These are phyloP conservation scores for Leccinum solheimii DNA, from an alignment of 1,284 basidiomycete genomes.

Conservation along the genomic window DNA sequence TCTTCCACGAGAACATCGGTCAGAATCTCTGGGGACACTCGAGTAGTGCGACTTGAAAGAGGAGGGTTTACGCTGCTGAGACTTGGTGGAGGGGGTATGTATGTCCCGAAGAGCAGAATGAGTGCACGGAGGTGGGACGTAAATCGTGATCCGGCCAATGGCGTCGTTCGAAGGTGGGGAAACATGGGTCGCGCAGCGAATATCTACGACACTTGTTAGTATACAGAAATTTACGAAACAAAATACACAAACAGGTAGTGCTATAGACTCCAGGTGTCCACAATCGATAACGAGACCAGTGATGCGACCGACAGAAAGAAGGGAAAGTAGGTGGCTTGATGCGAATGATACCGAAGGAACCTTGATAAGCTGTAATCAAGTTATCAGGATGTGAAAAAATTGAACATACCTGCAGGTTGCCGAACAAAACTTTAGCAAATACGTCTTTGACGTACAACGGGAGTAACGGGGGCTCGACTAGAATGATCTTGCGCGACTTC, in stretches of 20 bases:
- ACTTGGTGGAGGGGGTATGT: slow-evolving; percentile 73
- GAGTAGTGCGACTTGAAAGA: slow-evolving; percentile 58
- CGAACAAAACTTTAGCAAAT: slow-evolving; percentile 85
- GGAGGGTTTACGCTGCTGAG: slow-evolving; percentile 65
- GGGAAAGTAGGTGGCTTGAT: slow-evolving; percentile 79
- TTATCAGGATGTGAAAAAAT: neutral
- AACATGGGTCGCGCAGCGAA: slow-evolving; percentile 86
- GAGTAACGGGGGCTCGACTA: slow-evolving; percentile 88
- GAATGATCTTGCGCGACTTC: slow-evolving; percentile 88
- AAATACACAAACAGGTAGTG: slow-evolving; percentile 70
- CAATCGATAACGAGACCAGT: slow-evolving; percentile 92
- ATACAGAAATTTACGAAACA: neutral
- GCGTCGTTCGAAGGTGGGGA: slow-evolving; percentile 77
- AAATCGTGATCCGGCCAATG: slow-evolving; percentile 76
- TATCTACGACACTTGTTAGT: slow-evolving; percentile 54
- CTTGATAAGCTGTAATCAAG: slow-evolving; percentile 39
- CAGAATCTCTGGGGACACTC: slow-evolving; percentile 73
- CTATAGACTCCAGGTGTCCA: slow-evolving; percentile 87
- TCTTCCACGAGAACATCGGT: slow-evolving; percentile 77
- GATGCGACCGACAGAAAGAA: slow-evolving; percentile 84
- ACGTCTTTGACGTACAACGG: slow-evolving; percentile 86
- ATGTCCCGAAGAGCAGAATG: slow-evolving; percentile 77
- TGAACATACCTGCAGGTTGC: slow-evolving; percentile 78
- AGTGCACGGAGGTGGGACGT: slow-evolving; percentile 77
- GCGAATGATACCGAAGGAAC: slow-evolving; percentile 93